A percentile compares a stretch with the other conserved stretches of the same genome.
These are phyloP conservation scores for Aschersonia sp. DNA, from an alignment of 2,329 filamentous ascomycete genomes.

Conservation along the genomic window DNA sequence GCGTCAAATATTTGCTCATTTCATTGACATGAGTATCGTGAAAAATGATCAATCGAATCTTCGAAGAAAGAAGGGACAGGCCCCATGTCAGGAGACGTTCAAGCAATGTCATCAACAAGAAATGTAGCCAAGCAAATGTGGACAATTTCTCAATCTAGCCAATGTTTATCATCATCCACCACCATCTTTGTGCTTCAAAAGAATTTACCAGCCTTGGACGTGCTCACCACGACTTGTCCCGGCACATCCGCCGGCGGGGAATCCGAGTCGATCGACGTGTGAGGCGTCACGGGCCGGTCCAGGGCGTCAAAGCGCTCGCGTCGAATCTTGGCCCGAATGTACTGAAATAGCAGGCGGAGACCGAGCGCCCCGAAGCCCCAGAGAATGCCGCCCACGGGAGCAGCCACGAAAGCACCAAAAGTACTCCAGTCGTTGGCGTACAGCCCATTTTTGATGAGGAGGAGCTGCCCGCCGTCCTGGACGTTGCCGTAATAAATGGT, in stretches of 20 bases:
- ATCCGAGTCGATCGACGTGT: background rate
- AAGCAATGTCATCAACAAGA: too few species aligned
- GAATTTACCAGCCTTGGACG: constrained; percentile 35
- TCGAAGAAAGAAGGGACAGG: too few species aligned
- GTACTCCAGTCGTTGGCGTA: constrained; percentile 69
- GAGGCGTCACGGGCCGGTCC: constrained; percentile 12
- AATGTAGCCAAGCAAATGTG: too few species aligned
- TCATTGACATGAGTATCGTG: too few species aligned
- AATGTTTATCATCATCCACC: too few species aligned
- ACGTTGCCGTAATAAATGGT: constrained; percentile 62
- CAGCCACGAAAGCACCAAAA: constrained; percentile 72
- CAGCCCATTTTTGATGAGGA: constrained; percentile 59
- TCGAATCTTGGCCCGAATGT: constrained; percentile 36
- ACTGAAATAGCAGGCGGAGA: constrained; percentile 46
- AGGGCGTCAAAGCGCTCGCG: constrained; percentile 53
- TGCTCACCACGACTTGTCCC: constrained; percentile 14
- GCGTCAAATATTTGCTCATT: too few species aligned
- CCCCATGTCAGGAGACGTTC: too few species aligned
- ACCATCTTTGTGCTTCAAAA: constrained; percentile 21
- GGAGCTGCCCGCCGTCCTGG: constrained; percentile 46
- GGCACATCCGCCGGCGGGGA: constrained; percentile 2
- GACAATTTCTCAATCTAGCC: too few species aligned
- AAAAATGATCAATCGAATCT: too few species aligned
- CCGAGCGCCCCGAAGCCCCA: constrained; percentile 53
- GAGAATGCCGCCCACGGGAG: constrained; percentile 59